Conservation (phyloP, 139 green algal species). For the Mychonastes homosphaera region DNA sequence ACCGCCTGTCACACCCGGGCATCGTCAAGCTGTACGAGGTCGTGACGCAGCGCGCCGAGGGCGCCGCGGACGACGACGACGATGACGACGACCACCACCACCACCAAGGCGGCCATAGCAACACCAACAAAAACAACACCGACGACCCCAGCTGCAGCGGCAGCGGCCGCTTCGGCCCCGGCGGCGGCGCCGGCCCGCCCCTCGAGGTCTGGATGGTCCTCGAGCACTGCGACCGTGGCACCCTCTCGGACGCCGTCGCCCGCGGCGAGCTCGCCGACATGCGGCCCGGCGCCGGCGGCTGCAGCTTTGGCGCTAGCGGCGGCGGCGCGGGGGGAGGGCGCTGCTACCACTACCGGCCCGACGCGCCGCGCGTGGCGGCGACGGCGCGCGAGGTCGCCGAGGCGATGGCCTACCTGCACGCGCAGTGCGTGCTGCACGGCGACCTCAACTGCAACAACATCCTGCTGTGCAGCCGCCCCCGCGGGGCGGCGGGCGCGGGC, state of each 20-base stretch:
- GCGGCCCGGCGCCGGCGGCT: not conserved
- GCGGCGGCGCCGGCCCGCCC: conserved; percentile 11
- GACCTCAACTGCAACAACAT: conserved; percentile 37
- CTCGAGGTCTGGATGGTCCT: conserved; percentile 25
- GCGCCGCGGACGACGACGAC: no score
- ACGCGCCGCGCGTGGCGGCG: not conserved
- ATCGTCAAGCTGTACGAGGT: conserved; percentile 20
- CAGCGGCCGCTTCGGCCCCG: no score
- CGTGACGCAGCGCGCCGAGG: conserved; percentile 18
- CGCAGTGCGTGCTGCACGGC: conserved; percentile 29
- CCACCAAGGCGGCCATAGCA: no score
- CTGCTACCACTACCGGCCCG: not conserved
- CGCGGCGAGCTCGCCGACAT: conserved; percentile 10
- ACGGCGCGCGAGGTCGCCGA: conserved; percentile 22
- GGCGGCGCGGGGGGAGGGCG: not conserved
- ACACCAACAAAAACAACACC: no score
- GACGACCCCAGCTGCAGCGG: no score
- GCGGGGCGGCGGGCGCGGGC: not conserved
- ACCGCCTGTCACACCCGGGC: conserved; percentile 18
- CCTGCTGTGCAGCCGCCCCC: no score
- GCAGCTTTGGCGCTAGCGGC: not conserved
- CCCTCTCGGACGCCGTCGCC: conserved; percentile 13
- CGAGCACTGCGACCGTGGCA: conserved; percentile 17
- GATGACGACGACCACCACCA: no score
- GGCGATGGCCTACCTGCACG: conserved; percentile 35